Conservation (phyloP, 179 eudicot species). For the Silene coronaria region DNA sequence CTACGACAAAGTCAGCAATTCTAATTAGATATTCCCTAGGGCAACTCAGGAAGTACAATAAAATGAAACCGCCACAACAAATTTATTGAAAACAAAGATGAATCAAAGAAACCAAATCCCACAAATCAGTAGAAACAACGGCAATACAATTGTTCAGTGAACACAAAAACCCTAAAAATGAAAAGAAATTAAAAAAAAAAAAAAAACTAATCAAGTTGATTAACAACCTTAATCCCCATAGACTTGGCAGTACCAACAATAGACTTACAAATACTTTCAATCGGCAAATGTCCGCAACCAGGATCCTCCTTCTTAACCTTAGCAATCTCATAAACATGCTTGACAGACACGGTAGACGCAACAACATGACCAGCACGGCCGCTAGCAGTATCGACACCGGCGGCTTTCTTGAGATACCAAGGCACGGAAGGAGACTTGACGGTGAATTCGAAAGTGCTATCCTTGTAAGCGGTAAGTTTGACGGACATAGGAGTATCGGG, state of each 20-base stretch:
- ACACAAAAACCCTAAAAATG: no score
- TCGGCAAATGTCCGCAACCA: slow-evolving; percentile 45
- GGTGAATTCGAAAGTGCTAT: slow-evolving; percentile 74
- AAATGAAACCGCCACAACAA: no score
- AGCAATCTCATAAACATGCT: slow-evolving; percentile 84
- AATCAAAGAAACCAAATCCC: no score
- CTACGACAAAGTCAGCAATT: background rate
- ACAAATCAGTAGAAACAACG: no score
- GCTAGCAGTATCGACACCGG: slow-evolving; percentile 70
- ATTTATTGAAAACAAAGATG: background rate
- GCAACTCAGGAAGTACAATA: no score
- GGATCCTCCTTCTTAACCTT: slow-evolving; percentile 81
- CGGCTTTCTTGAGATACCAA: slow-evolving; percentile 82
- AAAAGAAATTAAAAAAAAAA: background rate
- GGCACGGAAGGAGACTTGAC: slow-evolving; percentile 71
- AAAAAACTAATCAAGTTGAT: slow-evolving; percentile 16
- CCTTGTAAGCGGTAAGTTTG: slow-evolving; percentile 67
- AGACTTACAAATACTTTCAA: slow-evolving; percentile 69
- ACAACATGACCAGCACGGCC: slow-evolving; percentile 60
- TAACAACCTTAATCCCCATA: slow-evolving; percentile 69
- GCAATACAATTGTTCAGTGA: no score
- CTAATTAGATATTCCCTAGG: background rate
- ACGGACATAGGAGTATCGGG: slow-evolving; percentile 78
- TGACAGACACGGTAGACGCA: slow-evolving; percentile 49
- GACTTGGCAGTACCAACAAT: slow-evolving; percentile 76